These are phyloP conservation scores for Coemansia sp. DNA, from an alignment of 192 early-diverging fungal species.

Conservation along the genomic window DNA sequence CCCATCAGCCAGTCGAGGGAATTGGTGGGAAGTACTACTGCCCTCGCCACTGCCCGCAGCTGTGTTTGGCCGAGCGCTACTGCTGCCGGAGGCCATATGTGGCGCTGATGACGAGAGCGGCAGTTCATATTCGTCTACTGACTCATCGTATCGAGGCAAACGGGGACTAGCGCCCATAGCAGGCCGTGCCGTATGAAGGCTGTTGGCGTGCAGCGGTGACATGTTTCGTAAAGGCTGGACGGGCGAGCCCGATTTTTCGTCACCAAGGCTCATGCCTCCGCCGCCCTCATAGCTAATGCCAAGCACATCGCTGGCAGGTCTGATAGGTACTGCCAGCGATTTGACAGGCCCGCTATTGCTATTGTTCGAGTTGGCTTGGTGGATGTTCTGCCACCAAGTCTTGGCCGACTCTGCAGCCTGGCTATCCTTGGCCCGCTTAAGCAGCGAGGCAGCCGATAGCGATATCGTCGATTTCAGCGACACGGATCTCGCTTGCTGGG, in stretches of 20 bases:
- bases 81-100: slow-evolving; percentile 2
- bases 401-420: slow-evolving; percentile 53
- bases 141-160: not conserved
- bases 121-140: slow-evolving; percentile 4
- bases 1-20: slow-evolving; percentile 20
- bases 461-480: slow-evolving; percentile 38
- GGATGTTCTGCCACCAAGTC: slow-evolving; percentile 53
- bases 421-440: slow-evolving; percentile 51
- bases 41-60: slow-evolving; percentile 14
- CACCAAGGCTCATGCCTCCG: not conserved
- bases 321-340: not conserved
- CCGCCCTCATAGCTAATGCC: not conserved
- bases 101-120: slow-evolving; percentile 6
- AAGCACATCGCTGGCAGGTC: slow-evolving; percentile 3
- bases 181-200: not conserved
- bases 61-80: slow-evolving; percentile 12
- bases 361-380: slow-evolving; percentile 13
- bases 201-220: not conserved
- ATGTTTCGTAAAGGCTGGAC: slow-evolving; percentile 8
- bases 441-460: slow-evolving; percentile 30
- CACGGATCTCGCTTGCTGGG: slow-evolving; percentile 9
- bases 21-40: slow-evolving; percentile 22
- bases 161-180: not conserved
- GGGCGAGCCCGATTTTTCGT: not conserved
- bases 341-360: not conserved